Evolutionary conservation across 768 basidiomycete genomes (phyloP), one percentile per base, ranked within the genome.

Genomic region (Phanerochaete sordida): DNA sequence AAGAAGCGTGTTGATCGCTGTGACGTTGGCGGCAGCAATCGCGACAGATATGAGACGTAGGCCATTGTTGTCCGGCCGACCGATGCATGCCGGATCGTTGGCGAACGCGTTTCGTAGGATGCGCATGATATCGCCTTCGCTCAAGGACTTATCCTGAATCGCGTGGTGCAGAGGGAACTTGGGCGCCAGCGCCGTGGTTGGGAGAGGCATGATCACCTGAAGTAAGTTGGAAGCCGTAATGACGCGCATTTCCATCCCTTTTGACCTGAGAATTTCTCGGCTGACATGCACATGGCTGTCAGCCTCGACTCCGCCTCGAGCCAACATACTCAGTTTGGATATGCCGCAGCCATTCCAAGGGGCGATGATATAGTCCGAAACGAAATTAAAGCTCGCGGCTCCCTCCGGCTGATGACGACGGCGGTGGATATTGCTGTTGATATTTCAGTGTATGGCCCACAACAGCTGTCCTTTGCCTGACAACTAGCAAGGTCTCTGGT

Each of bases 1-100:
- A 7, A 62, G 48, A 21, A 62, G 48, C 9, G 37, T 39, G 31
- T 51, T 58, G 16, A 62, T 33, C 15, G 56, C 61, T 12, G 55
- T 11, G 23, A 52, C 16, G 35, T 57, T 62, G 11, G 28, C 56
- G 3, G 11, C 31, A 5, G 44, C 51, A 21, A 55, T 55, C n/a
- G 61, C 61, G 9, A 62, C 49, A 11, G 50, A 23, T 11, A 62
- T 57, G 1, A 50, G 61, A 2, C 45, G 35, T 19, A 19, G 21
- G 5, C 61, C 60, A 8, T 24, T 26, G 23, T 58, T 33, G 43
- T 62, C 56, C 6, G 21, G 46, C 6, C 54, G 50, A 24, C 37
- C 56, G 33, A 62, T 44, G 21, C 35, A 57, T 1, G 28, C 13
- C 16, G 48, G 61, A 33, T 62, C 56, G 3, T 8, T 26, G 9